Evolutionary conservation across 169 alveolate species (phyloP).

Genomic region (Cryptosporidium felis): DNA sequence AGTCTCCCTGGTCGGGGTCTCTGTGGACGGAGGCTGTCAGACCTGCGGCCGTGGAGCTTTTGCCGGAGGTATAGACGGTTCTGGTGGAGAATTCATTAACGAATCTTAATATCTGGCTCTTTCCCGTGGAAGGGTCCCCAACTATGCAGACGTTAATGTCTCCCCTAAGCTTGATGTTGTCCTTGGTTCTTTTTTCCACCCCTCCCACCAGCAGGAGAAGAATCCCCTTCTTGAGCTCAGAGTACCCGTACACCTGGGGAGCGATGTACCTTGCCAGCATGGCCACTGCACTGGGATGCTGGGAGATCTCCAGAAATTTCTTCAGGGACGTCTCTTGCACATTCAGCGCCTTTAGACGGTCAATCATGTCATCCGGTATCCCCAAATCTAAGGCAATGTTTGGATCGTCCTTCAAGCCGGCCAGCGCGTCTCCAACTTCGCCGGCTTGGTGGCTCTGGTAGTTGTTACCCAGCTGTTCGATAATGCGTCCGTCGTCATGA

Average conservation of each 20-base stretch:
- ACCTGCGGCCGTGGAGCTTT: slow-evolving; percentile 97
- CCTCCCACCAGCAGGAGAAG: slow-evolving; percentile 96
- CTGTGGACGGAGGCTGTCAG: slow-evolving; percentile 96
- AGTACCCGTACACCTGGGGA: slow-evolving; percentile 95
- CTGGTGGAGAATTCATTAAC: slow-evolving; percentile 91
- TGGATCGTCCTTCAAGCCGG: slow-evolving; percentile 74
- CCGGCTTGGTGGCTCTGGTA: neutral
- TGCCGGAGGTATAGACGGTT: slow-evolving; percentile 94
- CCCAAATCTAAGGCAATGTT: slow-evolving; percentile 71
- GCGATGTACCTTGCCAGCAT: slow-evolving; percentile 90
- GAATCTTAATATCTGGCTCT: slow-evolving; percentile 93
- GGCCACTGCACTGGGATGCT: slow-evolving; percentile 79
- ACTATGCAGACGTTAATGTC: slow-evolving; percentile 95
- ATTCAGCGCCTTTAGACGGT: slow-evolving; percentile 26
- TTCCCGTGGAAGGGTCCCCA: slow-evolving; percentile 99
- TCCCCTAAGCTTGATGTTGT: slow-evolving; percentile 93
- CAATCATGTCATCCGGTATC: slow-evolving; percentile 26
- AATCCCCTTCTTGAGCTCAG: slow-evolving; percentile 95
- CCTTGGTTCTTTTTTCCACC: slow-evolving; percentile 91
- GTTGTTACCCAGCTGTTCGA: neutral
- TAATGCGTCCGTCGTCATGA: slow-evolving; percentile 45
- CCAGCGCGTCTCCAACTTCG: neutral
- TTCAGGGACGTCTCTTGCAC: slow-evolving; percentile 69
- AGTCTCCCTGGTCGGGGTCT: slow-evolving; percentile 97
- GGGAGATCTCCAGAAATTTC: slow-evolving; percentile 82